These are phyloP conservation scores for Penicillium crustosum DNA, from an alignment of 2,329 filamentous ascomycete species.

Conservation along the genomic window DNA sequence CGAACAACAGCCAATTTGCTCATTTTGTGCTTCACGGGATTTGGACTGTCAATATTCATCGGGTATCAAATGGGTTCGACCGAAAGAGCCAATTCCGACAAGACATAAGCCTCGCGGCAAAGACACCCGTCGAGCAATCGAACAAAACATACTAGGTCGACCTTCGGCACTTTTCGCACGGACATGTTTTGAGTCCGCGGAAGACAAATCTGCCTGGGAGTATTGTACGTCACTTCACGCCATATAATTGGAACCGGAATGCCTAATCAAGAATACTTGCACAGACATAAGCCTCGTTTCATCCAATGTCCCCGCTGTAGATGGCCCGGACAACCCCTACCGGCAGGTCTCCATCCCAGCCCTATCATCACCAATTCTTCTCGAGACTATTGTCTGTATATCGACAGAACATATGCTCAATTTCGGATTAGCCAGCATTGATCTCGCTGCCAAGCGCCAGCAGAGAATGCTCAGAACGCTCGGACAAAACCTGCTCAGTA, in stretches of 20 bases:
- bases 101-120: constrained; percentile 18
- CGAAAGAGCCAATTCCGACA: constrained; percentile 12
- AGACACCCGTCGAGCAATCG: neutral
- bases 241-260: neutral
- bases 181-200: constrained; percentile 15
- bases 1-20: constrained; percentile 18
- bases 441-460: constrained; percentile 22
- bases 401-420: constrained; percentile 29
- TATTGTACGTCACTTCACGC: constrained; percentile 17
- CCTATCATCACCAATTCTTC: constrained; percentile 22
- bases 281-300: constrained; percentile 26
- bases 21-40: constrained; percentile 12
- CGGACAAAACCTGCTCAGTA: constrained; percentile 17
- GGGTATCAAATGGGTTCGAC: constrained; percentile 21
- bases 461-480: constrained; percentile 24
- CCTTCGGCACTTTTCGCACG: constrained; percentile 8
- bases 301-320: constrained; percentile 24
- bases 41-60: constrained; percentile 21
- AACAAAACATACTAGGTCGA: neutral
- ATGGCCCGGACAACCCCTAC: constrained; percentile 27
- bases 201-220: constrained; percentile 25
- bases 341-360: constrained; percentile 24
- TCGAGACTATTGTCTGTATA: constrained; percentile 27
- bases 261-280: neutral
- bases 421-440: constrained; percentile 22